Base-by-base conservation (phyloP, 1,139 yeast genomes). In the Saccharomyces pastorianus region DNA sequence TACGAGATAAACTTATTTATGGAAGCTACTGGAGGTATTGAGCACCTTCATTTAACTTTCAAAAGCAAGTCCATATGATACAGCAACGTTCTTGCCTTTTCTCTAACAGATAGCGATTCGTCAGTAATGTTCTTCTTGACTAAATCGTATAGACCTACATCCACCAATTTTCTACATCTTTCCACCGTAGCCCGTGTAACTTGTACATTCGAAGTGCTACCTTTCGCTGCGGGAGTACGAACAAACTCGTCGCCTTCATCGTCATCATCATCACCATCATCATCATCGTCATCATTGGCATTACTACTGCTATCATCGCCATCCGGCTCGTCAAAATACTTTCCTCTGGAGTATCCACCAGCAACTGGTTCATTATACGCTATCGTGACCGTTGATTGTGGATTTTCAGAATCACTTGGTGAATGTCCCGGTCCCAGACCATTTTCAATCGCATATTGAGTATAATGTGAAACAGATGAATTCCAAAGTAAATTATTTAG, bases 401-500 rank as follows among this genome's bases (percentile, higher is more conserved):
- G 42, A 8, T 38, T 38, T 46, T 50, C 49, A 2, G 49, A 56
- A 29, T 59, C 59, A 46, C 60, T 64, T 54, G 51, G 62, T 3
- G 65, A 57, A 27, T 29, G 31, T 27, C 48, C 51, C 28, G 20
- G 52, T 55, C 41, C 23, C 31, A 47, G 23, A 9, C 34, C 50
- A 9, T 50, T 52, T 31, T 53, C 54, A 14, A 59, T 52, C 2
- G 53, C 59, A 29, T 50, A 47, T n/a, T 54, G 56, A 27, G 52
- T 47, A 34, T 54, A 50, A 47, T 51, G 52, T 17, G 52, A 55
- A n/a, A 61, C 53, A 6, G 65, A 58, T 0, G 64, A 73, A 53
- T 66, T 70, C 84, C 84, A 81, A 1, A 85, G 75, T 51, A 83
- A 65, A 59, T 83, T 82, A 54, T 81, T 80, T 2, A 83, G 64